Base-by-base conservation (phyloP, 208 protist genomes). In the Leishmania arabica region DNA sequence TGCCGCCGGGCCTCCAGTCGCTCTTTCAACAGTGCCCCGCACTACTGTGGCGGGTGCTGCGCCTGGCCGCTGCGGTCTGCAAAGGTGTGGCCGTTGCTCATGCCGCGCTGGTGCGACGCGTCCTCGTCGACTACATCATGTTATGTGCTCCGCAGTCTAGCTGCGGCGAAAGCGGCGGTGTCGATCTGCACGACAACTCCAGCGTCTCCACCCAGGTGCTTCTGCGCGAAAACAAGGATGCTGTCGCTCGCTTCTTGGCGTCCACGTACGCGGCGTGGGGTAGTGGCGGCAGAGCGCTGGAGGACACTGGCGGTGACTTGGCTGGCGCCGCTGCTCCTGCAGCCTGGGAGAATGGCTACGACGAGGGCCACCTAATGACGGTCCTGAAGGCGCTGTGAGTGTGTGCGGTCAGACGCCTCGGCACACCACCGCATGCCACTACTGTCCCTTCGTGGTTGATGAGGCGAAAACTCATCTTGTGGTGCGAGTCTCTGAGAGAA, bases 21-120 rank as follows among this genome's bases (percentile, higher is more conserved):
- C 85, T 86, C 77, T 91, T 88, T 80, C 83, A 81, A 2, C 84
- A 89, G 72, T 92, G 89, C 31, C 91, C 91, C 2, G 91, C 91
- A 34, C 62, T 94, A 42, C 85, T 94, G 51, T 92, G 91, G 77
- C 87, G 87, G 19, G 77, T 94, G 24, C 60, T 94, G 64, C 70
- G 81, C 3, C 81, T 91, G 42, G 82, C 82, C 27, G 77, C 56
- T 1, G 73, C 47, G 11, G 56, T 82, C 17, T 82, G 82, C 51
- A 13, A 65, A n/a, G 82, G 82, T 2, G 53, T 49, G 17, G 54
- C 82, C 0, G 78, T 80, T 0, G 82, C 82, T 34, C 62, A 69
- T 53, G 68, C 40, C 47, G 77, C 34, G 56, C 82, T 86, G 21
- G 82, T 86, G 71, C 77, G 78, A 5, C 73, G 54, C 21, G 82